Evolutionary conservation across 176 grass and related monocot genomes (phyloP), one percentile per base, ranked within the genome.

Genomic region (Phragmites australis): DNA sequence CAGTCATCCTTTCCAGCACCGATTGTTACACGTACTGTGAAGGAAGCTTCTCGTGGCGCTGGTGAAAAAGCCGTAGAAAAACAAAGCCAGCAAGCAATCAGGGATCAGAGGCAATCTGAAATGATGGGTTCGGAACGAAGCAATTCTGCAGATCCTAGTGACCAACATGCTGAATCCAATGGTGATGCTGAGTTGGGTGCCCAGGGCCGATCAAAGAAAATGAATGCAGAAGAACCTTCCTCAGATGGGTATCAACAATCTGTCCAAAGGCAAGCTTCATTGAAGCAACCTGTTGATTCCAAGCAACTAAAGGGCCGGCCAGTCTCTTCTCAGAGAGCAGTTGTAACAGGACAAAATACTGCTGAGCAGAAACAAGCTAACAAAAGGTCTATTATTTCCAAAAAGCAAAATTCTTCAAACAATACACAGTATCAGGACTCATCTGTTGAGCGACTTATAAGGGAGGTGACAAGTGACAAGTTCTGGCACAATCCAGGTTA

Each of bases 401-500:
- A 91, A 88, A 98, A 87, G 78, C 93, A 95, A 85, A 65, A 43
- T 78, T 88, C 74, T 81, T 16, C 55, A 82, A 91, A 54, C 56
- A 95, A 78, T 59, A 44, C 32, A 16, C 93, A 90, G 17, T 96
- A 96, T 65, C 87, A 91, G 73, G 97, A 96, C 82, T 88, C 97
- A 32, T 99, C 97, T 67, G 90, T 99, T 44, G 97, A 99, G 68
- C 87, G 97, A n/a, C 93, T 99, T 72, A 90, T 90, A 59, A 85
- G 97, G 13, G 97, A 99, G 82, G 97, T 99, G 66, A 99, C 97
- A 54, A 99, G 79, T 53, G 93, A 91, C 79, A 99, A 96, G 66
- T 99, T 99, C 79, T 99, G 97, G 97, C 88, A 96, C 72, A 92
- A 99, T 91, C 90, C 97, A 82, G 97, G 97, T 99, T 87, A 72